Conservation (phyloP, 2,329 filamentous ascomycete genomes). For the Paradendryphiella salina region DNA sequence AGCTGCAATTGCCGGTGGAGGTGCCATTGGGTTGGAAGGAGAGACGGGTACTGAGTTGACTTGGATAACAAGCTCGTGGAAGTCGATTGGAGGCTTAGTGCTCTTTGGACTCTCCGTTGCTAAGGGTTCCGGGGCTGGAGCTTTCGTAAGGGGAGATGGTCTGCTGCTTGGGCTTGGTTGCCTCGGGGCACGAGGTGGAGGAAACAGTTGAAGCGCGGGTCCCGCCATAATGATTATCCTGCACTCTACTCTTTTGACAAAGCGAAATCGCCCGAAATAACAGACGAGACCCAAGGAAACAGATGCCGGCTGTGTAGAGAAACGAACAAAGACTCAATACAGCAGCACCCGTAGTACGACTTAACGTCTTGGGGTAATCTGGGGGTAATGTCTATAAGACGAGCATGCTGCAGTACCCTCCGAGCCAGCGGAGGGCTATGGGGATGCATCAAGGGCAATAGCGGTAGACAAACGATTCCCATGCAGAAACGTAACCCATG, state of each 20-base stretch:
- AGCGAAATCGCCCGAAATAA: slow-evolving; percentile 24
- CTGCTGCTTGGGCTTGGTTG: slow-evolving; percentile 40
- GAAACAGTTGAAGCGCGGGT: slow-evolving; percentile 45
- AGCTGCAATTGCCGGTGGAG: slow-evolving; percentile 26
- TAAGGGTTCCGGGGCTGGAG: slow-evolving; percentile 36
- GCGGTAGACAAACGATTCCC: slow-evolving; percentile 40
- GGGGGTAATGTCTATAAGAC: slow-evolving; percentile 43
- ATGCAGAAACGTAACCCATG: slow-evolving; percentile 38
- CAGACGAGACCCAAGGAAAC: slow-evolving; percentile 14
- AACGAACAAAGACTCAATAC: slow-evolving; percentile 17
- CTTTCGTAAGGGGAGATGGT: slow-evolving; percentile 31
- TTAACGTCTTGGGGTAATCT: slow-evolving; percentile 32
- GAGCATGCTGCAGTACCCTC: slow-evolving; percentile 13
- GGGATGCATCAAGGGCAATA: slow-evolving; percentile 30
- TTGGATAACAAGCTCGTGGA: slow-evolving; percentile 48
- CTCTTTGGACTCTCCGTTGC: slow-evolving; percentile 38
- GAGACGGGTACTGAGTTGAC: slow-evolving; percentile 46
- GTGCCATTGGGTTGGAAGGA: slow-evolving; percentile 32
- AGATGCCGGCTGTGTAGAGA: slow-evolving; percentile 15
- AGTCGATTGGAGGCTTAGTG: slow-evolving; percentile 39
- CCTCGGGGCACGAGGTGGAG: slow-evolving; percentile 41
- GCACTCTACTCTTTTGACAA: slow-evolving; percentile 21
- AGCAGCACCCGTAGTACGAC: slow-evolving; percentile 24
- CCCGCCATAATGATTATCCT: slow-evolving; percentile 38
- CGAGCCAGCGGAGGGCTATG: slow-evolving; percentile 16